Base-by-base conservation (phyloP, 2,329 filamentous ascomycete genomes). In the Paracoccidioides brasiliensis region DNA sequence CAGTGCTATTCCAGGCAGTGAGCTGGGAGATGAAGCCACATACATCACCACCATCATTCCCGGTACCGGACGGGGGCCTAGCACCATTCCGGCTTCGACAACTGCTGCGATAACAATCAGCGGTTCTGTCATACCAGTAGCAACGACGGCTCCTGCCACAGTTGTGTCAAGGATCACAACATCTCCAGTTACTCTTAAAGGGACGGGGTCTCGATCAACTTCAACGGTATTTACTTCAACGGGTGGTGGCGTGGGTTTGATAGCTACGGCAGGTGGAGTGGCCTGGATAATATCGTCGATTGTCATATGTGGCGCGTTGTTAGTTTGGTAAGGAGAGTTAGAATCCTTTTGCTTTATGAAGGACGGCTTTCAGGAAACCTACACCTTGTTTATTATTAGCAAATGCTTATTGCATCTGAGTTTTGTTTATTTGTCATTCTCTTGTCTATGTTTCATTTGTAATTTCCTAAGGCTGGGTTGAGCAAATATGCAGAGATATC, bases 1-100 rank as follows among this genome's bases (percentile, higher is more conserved):
- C 5, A 70, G 65, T 15, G 74, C 74, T 0, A 74, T 78, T 43
- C 75, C 76, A 0, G 68, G 69, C 0, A 71, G 68, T 7, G 70
- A 68, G 46, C 63, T 78, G 8, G 76, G 72, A 43, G 53, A 43
- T n/a, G 52, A 38, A 10, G 54, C 46, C 7, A 58, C 59, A 9
- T 48, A 41, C 8, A 22, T 22, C 22, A 56, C 53, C 3, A 52
- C 44, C 12, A 42, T 43, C 14, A 46, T 50, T 30, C 14, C 49
- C 7, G 53, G 41, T 37, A 57, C 46, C 5, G 43, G 28, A 9
- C 28, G 33, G 12, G 53, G 30, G 6, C 33, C 54, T 3, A 40
- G 28, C 8, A 49, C 51, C 6, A 60, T 55, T 9, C 48, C 32
- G 8, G 38, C 55, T 12, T 53, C 46, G 6, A 55, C 55, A 22